Conservation (phyloP, 345 rosid genomes). For the Combretum micranthum region DNA sequence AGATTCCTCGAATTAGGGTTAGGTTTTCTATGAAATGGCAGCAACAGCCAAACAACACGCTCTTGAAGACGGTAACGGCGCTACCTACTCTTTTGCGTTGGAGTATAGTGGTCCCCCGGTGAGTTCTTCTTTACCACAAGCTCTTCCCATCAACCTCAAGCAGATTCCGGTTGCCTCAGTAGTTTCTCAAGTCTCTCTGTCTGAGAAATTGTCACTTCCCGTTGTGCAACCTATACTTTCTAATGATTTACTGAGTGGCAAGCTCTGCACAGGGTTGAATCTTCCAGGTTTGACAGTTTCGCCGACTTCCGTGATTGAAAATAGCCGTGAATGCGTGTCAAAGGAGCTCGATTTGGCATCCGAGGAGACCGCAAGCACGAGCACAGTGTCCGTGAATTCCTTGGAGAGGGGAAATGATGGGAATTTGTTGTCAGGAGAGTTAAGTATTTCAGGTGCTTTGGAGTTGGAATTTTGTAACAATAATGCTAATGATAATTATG, state of each 20-base stretch:
- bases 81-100: constrained; percentile 66
- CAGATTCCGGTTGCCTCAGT: constrained; percentile 94
- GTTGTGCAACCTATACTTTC: constrained; percentile 73
- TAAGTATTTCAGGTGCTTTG: constrained; percentile 46
- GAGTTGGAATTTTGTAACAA: constrained; percentile 13
- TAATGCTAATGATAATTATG: constrained; percentile 22
- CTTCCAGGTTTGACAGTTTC: constrained; percentile 54
- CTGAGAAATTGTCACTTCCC: constrained; percentile 55
- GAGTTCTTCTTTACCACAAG: constrained; percentile 72
- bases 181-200: constrained; percentile 56
- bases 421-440: constrained; percentile 49
- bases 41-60: constrained; percentile 25
- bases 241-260: constrained; percentile 32
- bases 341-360: constrained; percentile 18
- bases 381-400: constrained; percentile 37
- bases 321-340: constrained; percentile 7
- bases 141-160: constrained; percentile 79
- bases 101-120: constrained; percentile 91
- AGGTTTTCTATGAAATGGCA: constrained; percentile 25
- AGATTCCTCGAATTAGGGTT: constrained; percentile 4
- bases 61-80: constrained; percentile 32
- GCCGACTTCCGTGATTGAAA: constrained; percentile 51
- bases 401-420: constrained; percentile 35
- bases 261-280: constrained; percentile 34
- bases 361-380: neutral